Base-by-base conservation (phyloP, 2,329 filamentous ascomycete genomes). In the Aspergillus floridensis region DNA sequence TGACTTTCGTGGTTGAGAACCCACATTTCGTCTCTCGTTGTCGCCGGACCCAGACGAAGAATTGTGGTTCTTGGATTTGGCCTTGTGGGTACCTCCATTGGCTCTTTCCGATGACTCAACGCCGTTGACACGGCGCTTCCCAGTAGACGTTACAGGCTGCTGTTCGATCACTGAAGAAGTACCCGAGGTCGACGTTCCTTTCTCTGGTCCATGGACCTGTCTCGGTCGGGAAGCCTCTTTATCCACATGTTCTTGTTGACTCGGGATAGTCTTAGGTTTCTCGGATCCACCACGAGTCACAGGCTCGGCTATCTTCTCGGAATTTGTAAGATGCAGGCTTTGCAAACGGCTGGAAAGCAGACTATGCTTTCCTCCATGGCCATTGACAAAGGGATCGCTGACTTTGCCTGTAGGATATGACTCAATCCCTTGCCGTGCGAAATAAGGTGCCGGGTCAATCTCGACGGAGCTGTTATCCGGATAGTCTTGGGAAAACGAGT, bases 301-400 rank as follows among this genome's bases (percentile, higher is more conserved):
- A 11, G 63, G 52, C n/a, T 74, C 72, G 8, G 65, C 54, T 8
- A 65, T 44, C 41, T 68, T 73, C 50, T 74, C 68, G 4, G 69
- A 66, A 54, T 75, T 74, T 12, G 75, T 72, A 35, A 77, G 54
- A 48, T 77, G 74, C 29, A 74, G 69, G 29, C 72, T 74, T 54
- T 77, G 74, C 38, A 78, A 53, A 54, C 72, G 72, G 46, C 70
- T 75, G 5, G 74, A 74, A 32, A 78, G 70, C 7, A 72, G 67
- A 59, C 73, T 72, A 2, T 68, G 64, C 58, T 73, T 71, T 32
- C 65, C 70, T 57, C 66, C 64, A 32, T 65, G 62, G 5, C 71
- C 72, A 59, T 72, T 73, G 2, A 62, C 48, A 14, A 63, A 60
- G 24, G 53, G n/a, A 44, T 68, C 55, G 32, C n/a, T 24, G 50